These are phyloP conservation scores for Penicillium coprophilum DNA, from an alignment of 495 filamentous ascomycete species.

Conservation along the genomic window DNA sequence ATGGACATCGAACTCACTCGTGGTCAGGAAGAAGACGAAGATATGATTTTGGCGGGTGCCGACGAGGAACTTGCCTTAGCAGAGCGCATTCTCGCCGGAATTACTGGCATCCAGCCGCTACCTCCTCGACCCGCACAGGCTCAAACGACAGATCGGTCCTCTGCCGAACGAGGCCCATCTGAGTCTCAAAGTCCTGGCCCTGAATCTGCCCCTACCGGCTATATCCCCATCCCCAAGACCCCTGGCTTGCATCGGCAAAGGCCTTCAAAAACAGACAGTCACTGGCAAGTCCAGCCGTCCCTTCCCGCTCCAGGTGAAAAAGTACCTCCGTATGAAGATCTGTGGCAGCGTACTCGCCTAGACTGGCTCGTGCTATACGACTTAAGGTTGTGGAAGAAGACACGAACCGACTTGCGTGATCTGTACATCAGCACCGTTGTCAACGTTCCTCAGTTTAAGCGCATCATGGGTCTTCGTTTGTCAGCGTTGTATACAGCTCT, in stretches of 20 bases:
- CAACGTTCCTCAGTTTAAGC: constrained; percentile 91
- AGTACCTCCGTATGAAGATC: constrained; percentile 73
- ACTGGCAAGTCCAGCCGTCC: constrained; percentile 83
- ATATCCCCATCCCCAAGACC: constrained; percentile 42
- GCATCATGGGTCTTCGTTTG: constrained; percentile 88
- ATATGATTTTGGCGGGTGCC: constrained; percentile 43
- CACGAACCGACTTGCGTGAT: constrained; percentile 83
- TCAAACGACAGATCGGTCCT: constrained; percentile 52
- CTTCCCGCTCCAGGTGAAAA: constrained; percentile 55
- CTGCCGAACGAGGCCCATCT: constrained; percentile 48
- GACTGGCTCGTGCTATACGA: constrained; percentile 98
- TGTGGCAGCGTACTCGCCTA: constrained; percentile 82
- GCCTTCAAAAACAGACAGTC: constrained; percentile 56
- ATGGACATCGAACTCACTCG: constrained; percentile 25
- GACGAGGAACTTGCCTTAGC: constrained; percentile 60
- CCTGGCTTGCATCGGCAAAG: constrained; percentile 36
- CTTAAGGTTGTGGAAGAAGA: constrained; percentile 92
- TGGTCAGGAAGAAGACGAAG: constrained; percentile 40
- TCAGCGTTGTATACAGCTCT: constrained; percentile 91
- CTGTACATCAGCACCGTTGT: constrained; percentile 96
- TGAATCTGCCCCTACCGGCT: constrained; percentile 21
- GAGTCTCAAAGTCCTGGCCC: constrained; percentile 22
- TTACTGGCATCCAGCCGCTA: constrained; percentile 15
- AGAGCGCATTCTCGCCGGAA: constrained; percentile 60
- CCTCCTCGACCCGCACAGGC: constrained; percentile 11